Conservation (phyloP, 73 alveolate species). For the Breviolum minutum region DNA sequence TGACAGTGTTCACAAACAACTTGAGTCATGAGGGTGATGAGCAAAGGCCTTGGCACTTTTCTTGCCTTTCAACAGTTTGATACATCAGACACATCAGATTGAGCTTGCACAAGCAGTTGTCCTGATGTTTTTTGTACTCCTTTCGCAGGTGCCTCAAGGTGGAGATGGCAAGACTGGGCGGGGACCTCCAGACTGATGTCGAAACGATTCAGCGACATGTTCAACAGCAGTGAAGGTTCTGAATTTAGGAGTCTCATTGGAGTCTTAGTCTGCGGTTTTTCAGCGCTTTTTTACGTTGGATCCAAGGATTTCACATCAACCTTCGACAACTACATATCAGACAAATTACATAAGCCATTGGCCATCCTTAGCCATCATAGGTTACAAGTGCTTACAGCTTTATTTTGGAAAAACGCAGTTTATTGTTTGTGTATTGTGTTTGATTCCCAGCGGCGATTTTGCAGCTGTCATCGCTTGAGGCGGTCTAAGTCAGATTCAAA, state of each 20-base stretch:
- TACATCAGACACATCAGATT: no score
- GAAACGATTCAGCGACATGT: neutral
- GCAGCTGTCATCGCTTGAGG: neutral
- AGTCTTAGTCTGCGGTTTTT: neutral
- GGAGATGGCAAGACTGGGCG: neutral
- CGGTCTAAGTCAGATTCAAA: constrained; percentile 21
- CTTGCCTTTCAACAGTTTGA: neutral
- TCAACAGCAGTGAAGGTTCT: neutral
- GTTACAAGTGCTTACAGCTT: no score
- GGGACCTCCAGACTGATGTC: neutral
- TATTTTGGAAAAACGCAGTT: no score
- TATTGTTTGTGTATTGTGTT: no score
- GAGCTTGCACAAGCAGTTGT: neutral
- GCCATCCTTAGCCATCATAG: no score
- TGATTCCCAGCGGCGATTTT: no score
- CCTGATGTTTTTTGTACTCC: no score
- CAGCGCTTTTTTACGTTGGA: neutral
- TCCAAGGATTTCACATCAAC: neutral
- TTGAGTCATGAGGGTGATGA: no score
- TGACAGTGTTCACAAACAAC: neutral
- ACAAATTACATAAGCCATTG: no score
- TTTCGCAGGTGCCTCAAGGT: constrained; percentile 6
- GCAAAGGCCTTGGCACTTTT: neutral
- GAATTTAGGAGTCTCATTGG: neutral
- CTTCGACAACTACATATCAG: no score